Evolutionary conservation across 495 filamentous ascomycete genomes (phyloP).

Genomic region (Penicillium longicatenatum): DNA sequence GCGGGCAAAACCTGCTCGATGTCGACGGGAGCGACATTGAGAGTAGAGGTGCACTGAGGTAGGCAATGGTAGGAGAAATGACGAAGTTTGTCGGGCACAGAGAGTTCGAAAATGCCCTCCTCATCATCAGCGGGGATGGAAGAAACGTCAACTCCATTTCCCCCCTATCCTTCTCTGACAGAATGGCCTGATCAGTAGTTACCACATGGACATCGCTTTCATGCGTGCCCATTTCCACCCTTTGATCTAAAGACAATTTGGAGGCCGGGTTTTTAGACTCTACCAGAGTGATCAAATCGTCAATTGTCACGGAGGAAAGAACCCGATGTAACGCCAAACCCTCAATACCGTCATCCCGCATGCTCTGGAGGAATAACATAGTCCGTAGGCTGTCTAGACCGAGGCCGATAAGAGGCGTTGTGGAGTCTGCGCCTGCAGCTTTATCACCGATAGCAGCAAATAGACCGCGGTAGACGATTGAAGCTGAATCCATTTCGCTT

Average conservation of each 20-base stretch:
- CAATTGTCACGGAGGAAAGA: neutral
- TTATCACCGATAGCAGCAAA: conserved; percentile 46
- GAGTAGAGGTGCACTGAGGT: neutral
- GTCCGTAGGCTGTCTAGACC: conserved; percentile 78
- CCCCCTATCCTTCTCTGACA: conserved; percentile 35
- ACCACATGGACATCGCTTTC: neutral
- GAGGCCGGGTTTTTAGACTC: conserved; percentile 1
- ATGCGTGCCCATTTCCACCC: neutral
- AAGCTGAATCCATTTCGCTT: neutral
- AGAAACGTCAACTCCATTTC: conserved; percentile 11
- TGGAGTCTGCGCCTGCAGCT: conserved; percentile 34
- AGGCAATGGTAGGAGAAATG: neutral
- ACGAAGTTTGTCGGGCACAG: neutral
- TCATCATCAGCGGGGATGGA: neutral
- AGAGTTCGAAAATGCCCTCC: neutral
- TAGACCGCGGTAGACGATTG: conserved; percentile 29
- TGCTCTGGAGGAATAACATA: conserved; percentile 54
- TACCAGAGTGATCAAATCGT: neutral
- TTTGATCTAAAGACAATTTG: neutral
- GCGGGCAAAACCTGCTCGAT: conserved; percentile 70
- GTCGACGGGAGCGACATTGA: conserved; percentile 33
- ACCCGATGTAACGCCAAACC: neutral
- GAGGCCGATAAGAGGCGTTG: conserved; percentile 68
- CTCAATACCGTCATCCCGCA: conserved; percentile 17
- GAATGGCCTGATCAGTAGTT: neutral